A percentile compares a stretch with the other conserved stretches of the same genome.
These are phyloP conservation scores for Arthroderma sp. DNA, from an alignment of 2,329 filamentous ascomycete species.

Conservation along the genomic window DNA sequence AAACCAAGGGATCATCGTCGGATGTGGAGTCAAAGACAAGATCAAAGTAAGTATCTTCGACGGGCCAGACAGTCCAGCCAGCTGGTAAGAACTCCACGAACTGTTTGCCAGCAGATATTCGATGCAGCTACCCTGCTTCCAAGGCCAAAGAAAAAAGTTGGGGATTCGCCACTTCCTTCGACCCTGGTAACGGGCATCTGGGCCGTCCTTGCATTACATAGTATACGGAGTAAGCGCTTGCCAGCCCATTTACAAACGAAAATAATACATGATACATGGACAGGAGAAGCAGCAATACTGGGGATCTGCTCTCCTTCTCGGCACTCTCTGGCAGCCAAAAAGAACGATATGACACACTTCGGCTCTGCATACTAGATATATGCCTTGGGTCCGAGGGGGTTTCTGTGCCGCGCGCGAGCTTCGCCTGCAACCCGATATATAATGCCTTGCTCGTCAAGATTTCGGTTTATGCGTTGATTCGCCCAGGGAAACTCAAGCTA, in stretches of 20 bases:
- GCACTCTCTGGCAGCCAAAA: neutral
- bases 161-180: conserved; percentile 4
- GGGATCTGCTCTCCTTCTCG: neutral
- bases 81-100: conserved; percentile 1
- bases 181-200: neutral
- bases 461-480: neutral
- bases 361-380: conserved; percentile 2
- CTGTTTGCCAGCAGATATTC: neutral
- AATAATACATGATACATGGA: neutral
- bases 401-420: neutral
- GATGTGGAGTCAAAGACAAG: neutral
- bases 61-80: neutral
- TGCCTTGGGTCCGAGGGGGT: neutral
- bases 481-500: conserved; percentile 2
- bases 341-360: neutral
- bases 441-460: neutral
- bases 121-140: conserved; percentile 1
- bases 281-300: neutral
- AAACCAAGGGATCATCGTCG: conserved; percentile 2
- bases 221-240: neutral
- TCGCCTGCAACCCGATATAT: neutral
- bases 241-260: neutral
- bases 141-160: neutral
- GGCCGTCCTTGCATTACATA: neutral
- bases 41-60: neutral